phyloP scores from a whole-genome alignment of 2,329 filamentous ascomycete species.

The Epichloe baconii region DNA sequence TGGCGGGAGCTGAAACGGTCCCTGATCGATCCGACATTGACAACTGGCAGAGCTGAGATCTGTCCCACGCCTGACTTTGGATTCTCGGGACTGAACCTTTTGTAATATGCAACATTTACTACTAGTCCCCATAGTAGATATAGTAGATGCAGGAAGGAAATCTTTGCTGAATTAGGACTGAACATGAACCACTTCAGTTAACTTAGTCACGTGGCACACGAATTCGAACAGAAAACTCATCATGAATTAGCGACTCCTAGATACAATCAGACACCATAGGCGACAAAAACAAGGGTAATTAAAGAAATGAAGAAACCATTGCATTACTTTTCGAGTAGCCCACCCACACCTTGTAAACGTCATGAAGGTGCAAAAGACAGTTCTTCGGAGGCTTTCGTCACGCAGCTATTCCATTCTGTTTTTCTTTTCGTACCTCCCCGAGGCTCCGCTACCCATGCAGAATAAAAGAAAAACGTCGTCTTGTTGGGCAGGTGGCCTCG shows the following conservation, averaged over 20 bases:
- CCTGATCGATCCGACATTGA: no score
- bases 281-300: conserved; percentile 17
- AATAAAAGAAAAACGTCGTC: neutral
- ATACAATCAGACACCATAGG: conserved; percentile 20
- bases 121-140: no score
- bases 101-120: no score
- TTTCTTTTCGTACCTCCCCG: conserved; percentile 12
- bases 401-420: conserved; percentile 21
- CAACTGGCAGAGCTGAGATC: no score
- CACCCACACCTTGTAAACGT: conserved; percentile 19
- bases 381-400: conserved; percentile 16
- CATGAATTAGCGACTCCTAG: conserved; percentile 23
- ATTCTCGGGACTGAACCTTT: no score
- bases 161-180: no score
- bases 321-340: conserved; percentile 31
- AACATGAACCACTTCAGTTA: neutral
- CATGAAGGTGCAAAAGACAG: conserved; percentile 24
- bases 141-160: no score
- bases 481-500: conserved; percentile 5
- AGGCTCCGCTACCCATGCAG: conserved; percentile 16
- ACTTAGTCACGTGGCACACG: neutral
- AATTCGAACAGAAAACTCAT: conserved; percentile 10
- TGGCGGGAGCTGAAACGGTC: no score
- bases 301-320: conserved; percentile 20
- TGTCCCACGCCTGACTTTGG: no score